phyloP scores from a whole-genome alignment of 1,284 basidiomycete genomes.

The Sporisorium graminicola region DNA sequence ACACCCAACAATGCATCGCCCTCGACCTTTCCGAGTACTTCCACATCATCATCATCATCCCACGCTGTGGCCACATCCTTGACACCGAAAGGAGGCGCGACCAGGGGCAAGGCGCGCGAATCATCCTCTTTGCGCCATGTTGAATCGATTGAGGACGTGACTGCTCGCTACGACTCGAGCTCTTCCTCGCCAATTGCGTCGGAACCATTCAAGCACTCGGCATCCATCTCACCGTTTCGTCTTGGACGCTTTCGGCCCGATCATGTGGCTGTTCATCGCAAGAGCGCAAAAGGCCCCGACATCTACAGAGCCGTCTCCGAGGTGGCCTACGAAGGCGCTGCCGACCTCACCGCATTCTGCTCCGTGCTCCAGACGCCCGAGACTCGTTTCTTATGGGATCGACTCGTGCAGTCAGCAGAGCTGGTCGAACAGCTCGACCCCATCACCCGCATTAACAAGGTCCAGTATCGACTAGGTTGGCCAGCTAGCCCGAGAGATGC shows the following conservation, averaged over 20 bases:
- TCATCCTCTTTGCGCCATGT: constrained; percentile 37
- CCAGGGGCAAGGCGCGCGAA: constrained; percentile 28
- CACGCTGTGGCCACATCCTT: constrained; percentile 9
- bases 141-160: constrained; percentile 35
- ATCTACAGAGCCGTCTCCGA: constrained; percentile 87
- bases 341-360: constrained; percentile 83
- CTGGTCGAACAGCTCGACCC: constrained; percentile 88
- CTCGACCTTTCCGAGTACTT: constrained; percentile 16
- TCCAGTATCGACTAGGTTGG: constrained; percentile 93
- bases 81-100: constrained; percentile 2
- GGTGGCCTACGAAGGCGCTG: constrained; percentile 76
- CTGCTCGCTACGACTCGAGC: constrained; percentile 14
- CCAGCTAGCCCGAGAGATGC: constrained; percentile 79
- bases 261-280: constrained; percentile 71
- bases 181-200: constrained; percentile 7
- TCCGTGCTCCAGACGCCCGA: constrained; percentile 86
- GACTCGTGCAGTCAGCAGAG: constrained; percentile 86
- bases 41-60: constrained; percentile 8
- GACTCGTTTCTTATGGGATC: constrained; percentile 81
- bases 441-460: constrained; percentile 85
- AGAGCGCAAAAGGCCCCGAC: constrained; percentile 75
- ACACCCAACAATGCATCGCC: constrained; percentile 30
- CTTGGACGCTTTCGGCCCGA: constrained; percentile 61
- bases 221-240: constrained; percentile 18
- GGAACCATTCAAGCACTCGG: neutral